phyloP scores from a whole-genome alignment of 1,284 basidiomycete genomes.

The Phlebopus sp. region DNA sequence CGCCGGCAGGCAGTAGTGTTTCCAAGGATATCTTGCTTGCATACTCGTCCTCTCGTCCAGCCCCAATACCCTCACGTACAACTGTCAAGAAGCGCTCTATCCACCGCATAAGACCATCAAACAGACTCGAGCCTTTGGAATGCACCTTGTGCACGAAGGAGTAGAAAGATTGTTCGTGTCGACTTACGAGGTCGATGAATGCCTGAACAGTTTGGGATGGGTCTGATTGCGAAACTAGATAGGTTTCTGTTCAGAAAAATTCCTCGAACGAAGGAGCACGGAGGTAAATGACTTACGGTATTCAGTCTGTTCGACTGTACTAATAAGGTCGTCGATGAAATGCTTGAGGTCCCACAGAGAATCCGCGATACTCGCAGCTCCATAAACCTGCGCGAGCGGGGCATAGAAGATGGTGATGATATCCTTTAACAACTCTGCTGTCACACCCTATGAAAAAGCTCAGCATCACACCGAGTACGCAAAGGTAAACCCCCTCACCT shows the following conservation, averaged over 20 bases:
- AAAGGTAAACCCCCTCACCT: constrained; percentile 49
- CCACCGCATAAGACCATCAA: constrained; percentile 95
- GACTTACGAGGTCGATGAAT: constrained; percentile 90
- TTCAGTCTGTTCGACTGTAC: constrained; percentile 90
- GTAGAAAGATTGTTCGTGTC: constrained; percentile 97
- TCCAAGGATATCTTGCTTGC: constrained; percentile 66
- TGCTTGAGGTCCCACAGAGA: constrained; percentile 90
- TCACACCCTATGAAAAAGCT: constrained; percentile 67
- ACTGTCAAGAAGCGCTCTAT: constrained; percentile 93
- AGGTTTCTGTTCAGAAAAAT: constrained; percentile 10
- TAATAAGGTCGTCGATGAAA: constrained; percentile 95
- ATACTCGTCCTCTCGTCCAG: constrained; percentile 15
- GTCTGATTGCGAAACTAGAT: constrained; percentile 77
- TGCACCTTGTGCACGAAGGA: constrained; percentile 98
- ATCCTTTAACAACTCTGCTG: constrained; percentile 94
- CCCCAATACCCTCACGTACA: constrained; percentile 84
- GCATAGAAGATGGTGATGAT: constrained; percentile 99
- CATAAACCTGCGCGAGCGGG: constrained; percentile 97
- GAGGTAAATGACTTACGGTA: constrained; percentile 75
- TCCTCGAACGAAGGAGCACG: no score
- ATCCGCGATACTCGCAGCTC: constrained; percentile 95
- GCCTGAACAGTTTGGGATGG: constrained; percentile 86
- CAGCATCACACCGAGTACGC: constrained; percentile 1
- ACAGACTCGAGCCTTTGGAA: constrained; percentile 92
- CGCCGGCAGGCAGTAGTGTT: constrained; percentile 79